These are phyloP conservation scores for Helianthus annuus DNA, from an alignment of 129 eudicot species.

Conservation along the genomic window DNA sequence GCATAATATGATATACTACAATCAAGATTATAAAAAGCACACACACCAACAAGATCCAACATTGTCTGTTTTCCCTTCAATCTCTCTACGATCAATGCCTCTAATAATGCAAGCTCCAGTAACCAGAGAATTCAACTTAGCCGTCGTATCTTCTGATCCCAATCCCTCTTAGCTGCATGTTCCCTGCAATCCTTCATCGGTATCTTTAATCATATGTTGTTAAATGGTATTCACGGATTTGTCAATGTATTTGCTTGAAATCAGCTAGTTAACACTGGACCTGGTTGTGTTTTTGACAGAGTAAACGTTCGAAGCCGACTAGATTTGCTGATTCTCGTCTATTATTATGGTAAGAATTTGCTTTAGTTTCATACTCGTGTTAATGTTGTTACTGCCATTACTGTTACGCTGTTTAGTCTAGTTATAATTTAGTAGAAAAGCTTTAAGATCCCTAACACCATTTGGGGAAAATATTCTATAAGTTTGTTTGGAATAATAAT, in stretches of 20 bases:
- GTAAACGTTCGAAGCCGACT: conserved; percentile 22
- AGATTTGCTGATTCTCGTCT: conserved; percentile 5
- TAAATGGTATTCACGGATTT: not conserved
- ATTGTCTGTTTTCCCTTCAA: too few species aligned
- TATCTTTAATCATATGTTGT: conserved; percentile 1
- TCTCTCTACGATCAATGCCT: not conserved
- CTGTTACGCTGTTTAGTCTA: conserved; percentile 15
- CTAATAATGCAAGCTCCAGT: conserved; percentile 9
- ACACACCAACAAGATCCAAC: too few species aligned
- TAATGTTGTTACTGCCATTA: not conserved
- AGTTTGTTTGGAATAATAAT: too few species aligned
- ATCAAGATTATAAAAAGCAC: too few species aligned
- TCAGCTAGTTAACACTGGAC: conserved; percentile 5
- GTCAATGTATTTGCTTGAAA: not conserved
- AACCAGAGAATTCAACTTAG: conserved; percentile 1
- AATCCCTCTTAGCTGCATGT: not conserved
- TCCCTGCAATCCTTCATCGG: conserved; percentile 9
- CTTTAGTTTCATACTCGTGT: not conserved
- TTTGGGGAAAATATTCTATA: too few species aligned
- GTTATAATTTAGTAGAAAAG: conserved; percentile 2
- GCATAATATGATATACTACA: too few species aligned
- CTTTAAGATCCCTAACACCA: too few species aligned
- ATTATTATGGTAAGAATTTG: conserved; percentile 19
- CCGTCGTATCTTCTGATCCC: not conserved
- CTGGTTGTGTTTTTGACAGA: conserved; percentile 13